Percentiles rank a stretch among this genome's conserved stretches.
Conservation (phyloP, 257 asterid genomes). For the Prunella vulgaris region DNA sequence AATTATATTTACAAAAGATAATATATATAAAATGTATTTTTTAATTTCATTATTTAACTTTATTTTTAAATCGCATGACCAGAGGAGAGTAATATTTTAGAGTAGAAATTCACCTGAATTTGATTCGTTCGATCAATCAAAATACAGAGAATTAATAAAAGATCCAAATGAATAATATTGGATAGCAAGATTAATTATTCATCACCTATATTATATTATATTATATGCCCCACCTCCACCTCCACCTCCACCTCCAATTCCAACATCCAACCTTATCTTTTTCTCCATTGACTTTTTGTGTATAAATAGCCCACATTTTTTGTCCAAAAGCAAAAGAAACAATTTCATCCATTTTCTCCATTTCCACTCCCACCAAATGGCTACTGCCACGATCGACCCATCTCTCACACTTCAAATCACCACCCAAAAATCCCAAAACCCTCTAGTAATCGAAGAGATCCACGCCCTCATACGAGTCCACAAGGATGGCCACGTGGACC, state of each 20-base stretch:
- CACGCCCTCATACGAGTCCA: constrained; percentile 62
- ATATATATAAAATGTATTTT: too few species aligned
- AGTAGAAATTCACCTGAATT: too few species aligned
- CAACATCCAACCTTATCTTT: neutral
- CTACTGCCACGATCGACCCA: constrained; percentile 39
- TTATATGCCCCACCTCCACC: neutral
- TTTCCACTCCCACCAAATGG: constrained; percentile 30
- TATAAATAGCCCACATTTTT: neutral
- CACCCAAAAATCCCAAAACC: constrained; percentile 29
- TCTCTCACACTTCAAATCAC: constrained; percentile 34
- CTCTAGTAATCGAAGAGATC: constrained; percentile 50
- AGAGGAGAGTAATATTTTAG: too few species aligned
- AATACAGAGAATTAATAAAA: neutral
- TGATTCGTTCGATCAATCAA: too few species aligned
- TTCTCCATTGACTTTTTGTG: neutral
- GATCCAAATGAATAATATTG: neutral
- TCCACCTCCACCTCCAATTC: too few species aligned
- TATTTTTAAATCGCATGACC: too few species aligned
- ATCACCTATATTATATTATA: neutral
- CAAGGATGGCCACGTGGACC: constrained; percentile 75
- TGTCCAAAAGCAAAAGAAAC: neutral
- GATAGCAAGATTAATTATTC: neutral
- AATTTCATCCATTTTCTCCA: neutral
- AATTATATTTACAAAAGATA: too few species aligned
- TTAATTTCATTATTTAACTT: too few species aligned